phyloP scores from a whole-genome alignment of 2,329 filamentous ascomycete genomes.

The Hyphodiscus sp. region DNA sequence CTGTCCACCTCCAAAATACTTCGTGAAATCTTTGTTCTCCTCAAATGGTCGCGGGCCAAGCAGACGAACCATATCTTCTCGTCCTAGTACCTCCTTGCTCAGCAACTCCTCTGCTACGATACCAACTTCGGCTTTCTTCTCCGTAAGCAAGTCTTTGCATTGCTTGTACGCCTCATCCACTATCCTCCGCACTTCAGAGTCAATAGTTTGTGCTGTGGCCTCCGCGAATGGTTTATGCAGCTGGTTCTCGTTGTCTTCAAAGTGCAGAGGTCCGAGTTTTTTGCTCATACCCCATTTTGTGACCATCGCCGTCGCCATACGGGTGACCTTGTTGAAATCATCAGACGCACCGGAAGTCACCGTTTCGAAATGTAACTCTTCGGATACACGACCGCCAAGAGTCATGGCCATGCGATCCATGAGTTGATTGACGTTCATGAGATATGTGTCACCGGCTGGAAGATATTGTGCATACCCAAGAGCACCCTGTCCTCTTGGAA shows the following conservation, averaged over 20 bases:
- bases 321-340: slow-evolving; percentile 97
- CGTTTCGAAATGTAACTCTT: slow-evolving; percentile 94
- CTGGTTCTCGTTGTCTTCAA: slow-evolving; percentile 74
- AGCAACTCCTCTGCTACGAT: slow-evolving; percentile 90
- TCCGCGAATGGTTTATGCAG: slow-evolving; percentile 95
- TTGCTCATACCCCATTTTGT: slow-evolving; percentile 99
- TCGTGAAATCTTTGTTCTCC: slow-evolving; percentile 79
- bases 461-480: slow-evolving; percentile 96
- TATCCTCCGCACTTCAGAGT: slow-evolving; percentile 83
- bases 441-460: slow-evolving; percentile 83
- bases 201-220: slow-evolving; percentile 85
- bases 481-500: slow-evolving; percentile 88
- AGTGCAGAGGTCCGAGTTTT: slow-evolving; percentile 89
- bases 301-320: slow-evolving; percentile 95
- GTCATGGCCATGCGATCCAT: slow-evolving; percentile 99
- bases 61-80: slow-evolving; percentile 88
- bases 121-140: slow-evolving; percentile 84
- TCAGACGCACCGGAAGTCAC: slow-evolving; percentile 93
- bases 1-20: slow-evolving; percentile 68
- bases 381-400: slow-evolving; percentile 86
- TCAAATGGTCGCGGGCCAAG: slow-evolving; percentile 79
- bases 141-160: slow-evolving; percentile 74
- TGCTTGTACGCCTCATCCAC: slow-evolving; percentile 89
- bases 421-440: slow-evolving; percentile 91
- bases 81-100: slow-evolving; percentile 80